Evolutionary conservation across 257 asterid species (phyloP), one percentile per base, ranked within the genome.

Genomic region (Solanum habrochaites): DNA sequence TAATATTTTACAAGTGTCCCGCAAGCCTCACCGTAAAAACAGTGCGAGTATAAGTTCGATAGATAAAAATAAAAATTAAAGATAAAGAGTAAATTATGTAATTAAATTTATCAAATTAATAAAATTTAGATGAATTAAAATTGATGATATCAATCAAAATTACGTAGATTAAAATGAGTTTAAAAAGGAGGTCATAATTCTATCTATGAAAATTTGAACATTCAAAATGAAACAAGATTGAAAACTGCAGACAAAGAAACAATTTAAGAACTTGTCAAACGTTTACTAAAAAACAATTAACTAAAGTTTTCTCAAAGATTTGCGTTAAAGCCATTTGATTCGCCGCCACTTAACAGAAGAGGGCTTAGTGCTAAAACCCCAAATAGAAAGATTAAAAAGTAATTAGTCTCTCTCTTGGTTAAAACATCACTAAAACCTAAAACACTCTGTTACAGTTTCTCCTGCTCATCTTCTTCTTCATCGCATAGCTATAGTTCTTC

Each of bases 51-150:
- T n/a, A 62, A 62, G 0, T 4, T 62, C 0, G 2, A 62, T 64
- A 11, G 32, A 11, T n/a, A 64, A n/a, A 12, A 64, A 3, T 5
- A n/a, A 64, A n/a, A n/a, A 62, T 62, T n/a, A 11, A 62, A 64
- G 1, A 64, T n/a, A 16, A 64, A n/a, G 2, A 0, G 1, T 31
- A 31, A 31, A 31, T 3, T n/a, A 3, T 23, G 13, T 1, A n/a
- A n/a, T n/a, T n/a, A 62, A 62, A 62, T 62, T 62, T 62, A 2
- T n/a, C 2, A 62, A 62, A 11, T 64, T 64, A 8, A 1, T 64
- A 15, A 0, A 64, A n/a, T 64, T 64, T 64, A 7, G 2, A 64
- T 5, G 1, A 1, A 64, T 64, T 64, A 60, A 60, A 60, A 60
- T 31, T 31, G 32, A 31, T 31, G 32, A 31, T 31, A 31, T 31